Conservation (phyloP, 2,329 filamentous ascomycete genomes). For the Sporothrix mexicana region DNA sequence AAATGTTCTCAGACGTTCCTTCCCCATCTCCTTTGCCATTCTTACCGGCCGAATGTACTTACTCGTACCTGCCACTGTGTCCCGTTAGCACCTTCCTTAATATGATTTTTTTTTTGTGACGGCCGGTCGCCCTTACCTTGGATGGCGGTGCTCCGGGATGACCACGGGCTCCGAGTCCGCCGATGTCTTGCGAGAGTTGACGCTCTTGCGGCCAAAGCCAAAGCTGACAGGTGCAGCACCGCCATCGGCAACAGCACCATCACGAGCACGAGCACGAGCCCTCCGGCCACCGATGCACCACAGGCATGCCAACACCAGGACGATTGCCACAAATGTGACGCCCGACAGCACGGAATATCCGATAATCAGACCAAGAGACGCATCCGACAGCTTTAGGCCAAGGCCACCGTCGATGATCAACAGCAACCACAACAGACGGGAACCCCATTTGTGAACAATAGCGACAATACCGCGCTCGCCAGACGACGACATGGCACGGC, state of each 20-base stretch:
- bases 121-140: conserved; percentile 6
- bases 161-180: conserved; percentile 25
- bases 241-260: not conserved
- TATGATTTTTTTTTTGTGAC: too few relatives aligned
- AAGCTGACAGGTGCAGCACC: not conserved
- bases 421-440: conserved; percentile 40
- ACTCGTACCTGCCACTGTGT: conserved; percentile 14
- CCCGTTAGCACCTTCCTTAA: not conserved
- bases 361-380: conserved; percentile 10
- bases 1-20: too few relatives aligned
- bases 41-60: not conserved
- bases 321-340: not conserved
- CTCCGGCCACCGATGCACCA: conserved; percentile 1
- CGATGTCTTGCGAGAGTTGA: conserved; percentile 28
- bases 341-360: conserved; percentile 17
- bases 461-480: conserved; percentile 34
- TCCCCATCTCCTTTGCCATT: too few relatives aligned
- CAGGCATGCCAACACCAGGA: conserved; percentile 9
- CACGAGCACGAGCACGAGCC: not conserved
- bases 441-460: conserved; percentile 38
- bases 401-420: conserved; percentile 40
- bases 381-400: conserved; percentile 27
- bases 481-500: conserved; percentile 35
- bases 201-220: conserved; percentile 1
- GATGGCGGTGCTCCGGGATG: not conserved